Percentiles rank a stretch among this genome's conserved stretches.
phyloP scores from a whole-genome alignment of 2,329 filamentous ascomycete species.

The Pseudohalonectria lignicola region DNA sequence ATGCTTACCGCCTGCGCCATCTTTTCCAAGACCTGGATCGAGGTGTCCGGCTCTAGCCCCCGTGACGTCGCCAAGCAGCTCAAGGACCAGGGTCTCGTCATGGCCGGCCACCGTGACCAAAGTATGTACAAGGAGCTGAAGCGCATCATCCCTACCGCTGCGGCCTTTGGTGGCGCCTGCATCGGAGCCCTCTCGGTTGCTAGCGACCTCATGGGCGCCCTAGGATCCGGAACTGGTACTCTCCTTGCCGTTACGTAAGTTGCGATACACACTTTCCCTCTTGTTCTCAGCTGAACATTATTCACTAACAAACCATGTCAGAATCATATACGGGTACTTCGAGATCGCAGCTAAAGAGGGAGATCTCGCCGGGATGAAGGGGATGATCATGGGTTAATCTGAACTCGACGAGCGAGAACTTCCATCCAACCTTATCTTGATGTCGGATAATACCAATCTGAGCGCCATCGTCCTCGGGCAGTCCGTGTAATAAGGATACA shows the following conservation, averaged over 20 bases:
- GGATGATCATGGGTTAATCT: conserved; percentile 57
- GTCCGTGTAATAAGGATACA: too few species aligned
- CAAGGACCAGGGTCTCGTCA: conserved; percentile 98
- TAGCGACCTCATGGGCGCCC: conserved; percentile 88
- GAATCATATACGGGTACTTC: conserved; percentile 99
- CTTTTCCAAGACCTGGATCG: conserved; percentile 99
- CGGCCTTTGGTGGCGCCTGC: conserved; percentile 96
- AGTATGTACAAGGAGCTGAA: conserved; percentile 99
- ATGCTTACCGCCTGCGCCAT: conserved; percentile 90
- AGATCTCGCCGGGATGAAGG: conserved; percentile 75
- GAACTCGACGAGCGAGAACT: too few species aligned
- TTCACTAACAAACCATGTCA: conserved; percentile 30
- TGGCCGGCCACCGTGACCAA: conserved; percentile 99
- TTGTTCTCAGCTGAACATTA: conserved; percentile 4
- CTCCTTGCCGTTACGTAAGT: conserved; percentile 96
- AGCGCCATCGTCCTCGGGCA: too few species aligned
- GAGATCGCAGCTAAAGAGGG: conserved; percentile 99
- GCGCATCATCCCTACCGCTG: conserved; percentile 96
- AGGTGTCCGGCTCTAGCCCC: conserved; percentile 94
- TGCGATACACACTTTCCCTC: not conserved
- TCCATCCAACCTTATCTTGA: too few species aligned
- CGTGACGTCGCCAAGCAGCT: conserved; percentile 98
- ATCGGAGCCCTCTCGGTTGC: conserved; percentile 95
- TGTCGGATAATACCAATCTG: too few species aligned
- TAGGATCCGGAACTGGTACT: conserved; percentile 95